phyloP scores from a whole-genome alignment of 257 asterid genomes.

The Marsdenia floribunda region DNA sequence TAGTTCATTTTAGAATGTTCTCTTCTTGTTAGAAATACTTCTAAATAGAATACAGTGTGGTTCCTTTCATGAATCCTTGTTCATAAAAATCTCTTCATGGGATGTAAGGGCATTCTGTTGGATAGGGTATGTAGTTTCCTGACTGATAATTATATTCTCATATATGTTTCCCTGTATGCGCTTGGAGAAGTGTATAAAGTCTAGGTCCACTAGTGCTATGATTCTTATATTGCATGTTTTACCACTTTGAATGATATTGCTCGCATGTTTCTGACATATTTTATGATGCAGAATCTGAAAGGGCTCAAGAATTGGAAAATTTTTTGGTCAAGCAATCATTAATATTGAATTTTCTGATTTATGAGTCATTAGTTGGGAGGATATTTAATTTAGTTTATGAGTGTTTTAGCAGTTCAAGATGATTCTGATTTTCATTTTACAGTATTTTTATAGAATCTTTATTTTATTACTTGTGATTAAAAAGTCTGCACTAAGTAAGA shows the following conservation, averaged over 20 bases:
- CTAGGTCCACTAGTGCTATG: neutral
- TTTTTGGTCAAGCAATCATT: neutral
- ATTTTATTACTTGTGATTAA: no score
- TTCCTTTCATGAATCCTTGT: neutral
- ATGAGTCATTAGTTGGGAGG: neutral
- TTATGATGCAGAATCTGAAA: neutral
- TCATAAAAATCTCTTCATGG: neutral
- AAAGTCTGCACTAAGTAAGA: no score
- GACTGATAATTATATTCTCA: neutral
- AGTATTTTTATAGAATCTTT: no score
- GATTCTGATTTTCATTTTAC: no score
- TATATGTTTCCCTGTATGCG: neutral
- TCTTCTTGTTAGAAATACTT: neutral
- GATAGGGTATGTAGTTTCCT: neutral
- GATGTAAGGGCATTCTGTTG: neutral
- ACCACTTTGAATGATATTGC: neutral
- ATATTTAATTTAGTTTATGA: no score
- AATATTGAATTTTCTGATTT: no score
- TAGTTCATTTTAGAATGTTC: neutral
- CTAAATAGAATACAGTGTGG: neutral
- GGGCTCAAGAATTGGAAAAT: neutral
- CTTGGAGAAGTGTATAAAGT: neutral
- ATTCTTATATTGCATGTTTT: neutral
- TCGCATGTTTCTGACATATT: neutral
- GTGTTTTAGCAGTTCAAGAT: no score